Base-by-base conservation (phyloP, 1,284 basidiomycete species). In the Pterula multifida region DNA sequence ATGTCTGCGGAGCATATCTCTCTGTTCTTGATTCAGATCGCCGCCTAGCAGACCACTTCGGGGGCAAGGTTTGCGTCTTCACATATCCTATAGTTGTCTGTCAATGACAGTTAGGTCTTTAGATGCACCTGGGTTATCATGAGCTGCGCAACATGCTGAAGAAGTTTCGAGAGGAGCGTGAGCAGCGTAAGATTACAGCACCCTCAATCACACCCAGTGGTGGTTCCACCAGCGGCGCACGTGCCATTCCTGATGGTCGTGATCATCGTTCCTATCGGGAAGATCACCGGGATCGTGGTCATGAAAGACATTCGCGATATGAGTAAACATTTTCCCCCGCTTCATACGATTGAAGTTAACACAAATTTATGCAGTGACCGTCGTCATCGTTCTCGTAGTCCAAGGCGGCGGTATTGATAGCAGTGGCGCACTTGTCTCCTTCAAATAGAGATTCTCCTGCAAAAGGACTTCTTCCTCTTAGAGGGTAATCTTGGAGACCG, bases 81-180 rank as follows among this genome's bases (percentile, higher is more conserved):
- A 32, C 58, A 24, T 47, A 52, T 54, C 49, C 53, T 45, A 32
- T 24, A 36, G 42, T 36, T 26, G 45, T 53, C 52, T 52, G 55
- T 53, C 54, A 17, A 23, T 45, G 13, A 11, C 13, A 45, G 19
- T 52, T 55, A 54, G 53, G 57, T 54, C 52, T 56, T 54, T 62
- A 95, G 93, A 96, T 98, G 92, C 96, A 98, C 72, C 68, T 98
- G 60, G 96, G 96, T 9, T 99, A 98, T 69, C 90, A 97, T 65
- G 93, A 98, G 68, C 73, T 99, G 55, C 86, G 96, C 51, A 92
- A 95, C 69, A 87, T 96, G 77, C 78, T 98, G 54, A 66, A 72
- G 49, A 88, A 90, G 63, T 95, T 93, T 67, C 82, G 81, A 56
- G 89, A 91, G 63, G 85, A 90, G 52, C 80, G 90, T 50, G 86